Evolutionary conservation across 257 asterid genomes (phyloP).

Genomic region (Galeopsis tetrahit): DNA sequence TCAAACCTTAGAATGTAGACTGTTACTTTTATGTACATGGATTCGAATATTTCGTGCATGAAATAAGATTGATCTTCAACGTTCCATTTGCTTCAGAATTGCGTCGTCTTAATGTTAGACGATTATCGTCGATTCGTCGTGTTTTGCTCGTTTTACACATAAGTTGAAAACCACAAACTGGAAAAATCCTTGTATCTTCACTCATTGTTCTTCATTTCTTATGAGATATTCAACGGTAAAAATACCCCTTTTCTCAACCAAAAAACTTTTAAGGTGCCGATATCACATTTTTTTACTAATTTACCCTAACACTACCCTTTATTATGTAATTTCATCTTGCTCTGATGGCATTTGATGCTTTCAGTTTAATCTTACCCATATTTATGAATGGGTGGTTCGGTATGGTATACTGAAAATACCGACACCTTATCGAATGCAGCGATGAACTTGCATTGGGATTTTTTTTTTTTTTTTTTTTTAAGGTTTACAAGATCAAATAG

Average conservation of each 20-base stretch:
- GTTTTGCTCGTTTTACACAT: not conserved
- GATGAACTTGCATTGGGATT: no score
- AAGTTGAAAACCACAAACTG: not conserved
- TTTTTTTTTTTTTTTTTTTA: no score
- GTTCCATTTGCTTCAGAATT: not conserved
- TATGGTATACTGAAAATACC: no score
- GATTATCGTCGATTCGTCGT: not conserved
- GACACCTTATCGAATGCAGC: no score
- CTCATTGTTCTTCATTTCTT: not conserved
- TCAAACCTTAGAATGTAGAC: not conserved
- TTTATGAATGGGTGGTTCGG: no score
- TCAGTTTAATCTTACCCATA: no score
- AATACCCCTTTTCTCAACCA: not conserved
- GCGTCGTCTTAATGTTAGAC: not conserved
- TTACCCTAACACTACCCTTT: no score
- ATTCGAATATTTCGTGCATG: constrained; percentile 9
- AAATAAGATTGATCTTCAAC: constrained; percentile 4
- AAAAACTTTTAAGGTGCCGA: no score
- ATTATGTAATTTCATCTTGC: no score
- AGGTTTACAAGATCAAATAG: no score
- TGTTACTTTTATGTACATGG: constrained; percentile 29
- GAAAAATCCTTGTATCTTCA: not conserved
- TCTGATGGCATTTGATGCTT: no score
- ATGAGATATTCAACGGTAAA: not conserved
- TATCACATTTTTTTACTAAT: no score